Evolutionary conservation across 2,329 filamentous ascomycete species (phyloP).

Genomic region (Tolypocladium ovalisporum): DNA sequence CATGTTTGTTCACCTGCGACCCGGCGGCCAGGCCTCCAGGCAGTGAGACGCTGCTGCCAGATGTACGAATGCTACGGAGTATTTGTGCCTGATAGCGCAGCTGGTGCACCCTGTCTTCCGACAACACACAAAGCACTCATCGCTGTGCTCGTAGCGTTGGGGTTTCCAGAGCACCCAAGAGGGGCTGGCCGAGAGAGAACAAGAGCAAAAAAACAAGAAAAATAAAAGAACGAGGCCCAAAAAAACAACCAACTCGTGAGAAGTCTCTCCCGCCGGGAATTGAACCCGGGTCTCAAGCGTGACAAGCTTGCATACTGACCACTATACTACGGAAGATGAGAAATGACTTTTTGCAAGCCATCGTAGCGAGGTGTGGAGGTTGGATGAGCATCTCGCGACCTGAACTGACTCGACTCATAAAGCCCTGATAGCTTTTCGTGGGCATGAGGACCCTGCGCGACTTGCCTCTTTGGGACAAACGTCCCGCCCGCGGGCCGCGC

Average conservation of each 20-base stretch:
- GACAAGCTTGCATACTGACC: constrained; percentile 5
- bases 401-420: background rate
- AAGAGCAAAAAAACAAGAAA: background rate
- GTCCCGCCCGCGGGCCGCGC: background rate
- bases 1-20: background rate
- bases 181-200: background rate
- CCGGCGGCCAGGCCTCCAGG: too few species aligned
- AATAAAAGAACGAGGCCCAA: background rate
- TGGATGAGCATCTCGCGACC: background rate
- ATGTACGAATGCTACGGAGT: too few species aligned
- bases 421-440: background rate
- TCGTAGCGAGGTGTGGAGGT: constrained; percentile 1
- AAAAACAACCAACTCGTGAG: background rate
- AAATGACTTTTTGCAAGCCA: background rate
- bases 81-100: too few species aligned
- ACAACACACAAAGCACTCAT: too few species aligned
- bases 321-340: constrained; percentile 3
- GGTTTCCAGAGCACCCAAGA: background rate
- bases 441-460: background rate
- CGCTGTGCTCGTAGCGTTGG: background rate
- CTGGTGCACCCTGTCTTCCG: too few species aligned
- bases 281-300: constrained; percentile 4
- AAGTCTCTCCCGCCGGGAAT: constrained; percentile 4
- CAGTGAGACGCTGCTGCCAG: too few species aligned
- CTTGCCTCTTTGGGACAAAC: background rate